A percentile compares a stretch with the other conserved stretches of the same genome.
These are phyloP conservation scores for Melampsora abietis-canadensis DNA, from an alignment of 1,284 basidiomycete genomes.

Conservation along the genomic window DNA sequence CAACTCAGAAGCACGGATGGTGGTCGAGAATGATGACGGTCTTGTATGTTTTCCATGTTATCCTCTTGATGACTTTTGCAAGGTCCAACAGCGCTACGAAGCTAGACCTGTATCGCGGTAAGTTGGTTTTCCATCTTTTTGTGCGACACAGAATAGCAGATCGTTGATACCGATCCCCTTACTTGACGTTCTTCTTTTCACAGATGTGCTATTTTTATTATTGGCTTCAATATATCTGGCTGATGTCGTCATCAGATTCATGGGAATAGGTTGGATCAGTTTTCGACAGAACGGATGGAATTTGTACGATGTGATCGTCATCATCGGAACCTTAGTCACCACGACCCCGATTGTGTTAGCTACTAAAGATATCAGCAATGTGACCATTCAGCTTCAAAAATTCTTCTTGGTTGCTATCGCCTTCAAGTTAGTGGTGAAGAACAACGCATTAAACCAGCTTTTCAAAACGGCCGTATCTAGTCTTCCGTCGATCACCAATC, in stretches of 20 bases:
- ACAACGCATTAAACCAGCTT: conserved; percentile 83
- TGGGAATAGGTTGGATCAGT: conserved; percentile 78
- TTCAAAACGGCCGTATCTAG: conserved; percentile 93
- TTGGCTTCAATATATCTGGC: conserved; percentile 71
- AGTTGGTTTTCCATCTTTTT: not conserved
- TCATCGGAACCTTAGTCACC: conserved; percentile 76
- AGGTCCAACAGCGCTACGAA: conserved; percentile 22
- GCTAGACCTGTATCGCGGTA: conserved; percentile 34
- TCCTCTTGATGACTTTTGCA: conserved; percentile 66
- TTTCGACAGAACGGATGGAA: conserved; percentile 81
- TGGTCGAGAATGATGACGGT: conserved; percentile 82
- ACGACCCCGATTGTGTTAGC: conserved; percentile 69
- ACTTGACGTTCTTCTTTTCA: conserved; percentile 1
- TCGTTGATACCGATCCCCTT: not conserved
- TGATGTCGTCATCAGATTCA: conserved; percentile 74
- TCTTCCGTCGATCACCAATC: conserved; percentile 77
- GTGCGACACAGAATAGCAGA: not conserved
- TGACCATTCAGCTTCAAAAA: conserved; percentile 73
- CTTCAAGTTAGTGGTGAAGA: conserved; percentile 89
- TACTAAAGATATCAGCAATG: conserved; percentile 31
- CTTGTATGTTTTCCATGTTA: conserved; percentile 78
- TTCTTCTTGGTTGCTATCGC: conserved; percentile 88
- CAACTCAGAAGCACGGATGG: conserved; percentile 87
- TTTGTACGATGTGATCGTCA: conserved; percentile 79
- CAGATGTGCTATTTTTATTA: conserved; percentile 74